Percentiles rank a stretch among this genome's conserved stretches.
These are phyloP conservation scores for Mortierella sp. DNA, from an alignment of 371 early-diverging fungal species.

Conservation along the genomic window DNA sequence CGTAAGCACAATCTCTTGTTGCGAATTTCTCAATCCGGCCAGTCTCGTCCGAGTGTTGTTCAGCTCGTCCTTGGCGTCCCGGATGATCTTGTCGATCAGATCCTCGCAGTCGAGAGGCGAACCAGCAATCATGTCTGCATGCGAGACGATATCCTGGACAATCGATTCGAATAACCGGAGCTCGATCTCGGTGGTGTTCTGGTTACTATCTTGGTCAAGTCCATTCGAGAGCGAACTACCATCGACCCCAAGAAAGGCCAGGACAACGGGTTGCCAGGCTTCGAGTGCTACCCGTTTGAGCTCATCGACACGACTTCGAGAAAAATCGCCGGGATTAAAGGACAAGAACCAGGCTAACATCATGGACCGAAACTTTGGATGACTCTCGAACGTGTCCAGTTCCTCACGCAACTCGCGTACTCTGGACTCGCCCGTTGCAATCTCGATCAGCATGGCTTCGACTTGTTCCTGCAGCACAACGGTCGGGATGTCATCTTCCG, in stretches of 20 bases:
- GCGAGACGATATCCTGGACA: slow-evolving; percentile 45
- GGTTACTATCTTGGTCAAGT: slow-evolving; percentile 3
- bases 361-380: slow-evolving; percentile 39
- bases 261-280: slow-evolving; percentile 37
- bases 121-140: slow-evolving; percentile 46
- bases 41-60: slow-evolving; percentile 24
- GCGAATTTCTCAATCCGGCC: slow-evolving; percentile 30
- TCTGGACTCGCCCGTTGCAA: slow-evolving; percentile 33
- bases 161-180: slow-evolving; percentile 34
- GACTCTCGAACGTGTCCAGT: slow-evolving; percentile 44
- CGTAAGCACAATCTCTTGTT: slow-evolving; percentile 39
- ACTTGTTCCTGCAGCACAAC: slow-evolving; percentile 50
- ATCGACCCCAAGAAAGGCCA: slow-evolving; percentile 10
- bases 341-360: slow-evolving; percentile 46
- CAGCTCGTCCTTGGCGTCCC: slow-evolving; percentile 35
- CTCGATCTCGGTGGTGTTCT: slow-evolving; percentile 29
- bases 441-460: slow-evolving; percentile 40
- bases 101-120: slow-evolving; percentile 30
- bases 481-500: slow-evolving; percentile 50
- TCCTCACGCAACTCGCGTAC: slow-evolving; percentile 46
- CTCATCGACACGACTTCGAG: slow-evolving; percentile 20
- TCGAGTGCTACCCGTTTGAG: slow-evolving; percentile 38
- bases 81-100: slow-evolving; percentile 35
- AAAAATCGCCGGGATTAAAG: slow-evolving; percentile 34
- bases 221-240: neutral